Conservation (phyloP, 768 basidiomycete genomes). For the Holtermannia corniformis region DNA sequence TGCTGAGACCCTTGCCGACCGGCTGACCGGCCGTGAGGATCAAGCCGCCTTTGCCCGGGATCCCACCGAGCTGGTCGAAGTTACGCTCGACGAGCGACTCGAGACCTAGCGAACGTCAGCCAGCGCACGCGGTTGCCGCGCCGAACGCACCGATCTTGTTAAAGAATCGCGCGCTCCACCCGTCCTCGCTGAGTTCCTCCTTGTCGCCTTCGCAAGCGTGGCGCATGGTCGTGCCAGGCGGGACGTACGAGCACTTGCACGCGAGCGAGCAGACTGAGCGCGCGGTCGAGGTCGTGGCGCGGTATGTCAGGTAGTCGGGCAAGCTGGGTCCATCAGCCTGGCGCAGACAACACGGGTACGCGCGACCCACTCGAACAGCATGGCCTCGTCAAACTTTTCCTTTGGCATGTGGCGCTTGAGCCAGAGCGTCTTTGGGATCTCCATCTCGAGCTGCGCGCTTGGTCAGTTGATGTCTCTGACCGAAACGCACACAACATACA, state of each 20-base stretch:
- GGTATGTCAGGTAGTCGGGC: constrained; percentile 93
- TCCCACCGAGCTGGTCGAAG: constrained; percentile 66
- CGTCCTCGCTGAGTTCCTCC: constrained; percentile 46
- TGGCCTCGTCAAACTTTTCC: constrained; percentile 50
- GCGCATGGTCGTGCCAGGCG: constrained; percentile 45
- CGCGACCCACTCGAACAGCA: constrained; percentile 43
- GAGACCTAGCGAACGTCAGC: constrained; percentile 20
- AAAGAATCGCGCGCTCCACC: constrained; percentile 88
- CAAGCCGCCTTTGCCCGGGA: constrained; percentile 49
- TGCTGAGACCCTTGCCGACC: constrained; percentile 71
- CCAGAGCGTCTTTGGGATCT: constrained; percentile 95
- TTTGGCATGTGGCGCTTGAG: constrained; percentile 77
- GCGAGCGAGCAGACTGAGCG: constrained; percentile 88
- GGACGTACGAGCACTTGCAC: constrained; percentile 92
- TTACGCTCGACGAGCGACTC: constrained; percentile 47
- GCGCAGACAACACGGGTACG: not conserved
- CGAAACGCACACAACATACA: constrained; percentile 40
- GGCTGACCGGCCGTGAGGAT: constrained; percentile 72
- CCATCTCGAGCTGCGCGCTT: constrained; percentile 76
- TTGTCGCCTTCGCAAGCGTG: constrained; percentile 34
- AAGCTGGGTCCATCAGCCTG: constrained; percentile 61
- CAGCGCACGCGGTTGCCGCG: not conserved
- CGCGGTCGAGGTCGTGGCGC: constrained; percentile 62
- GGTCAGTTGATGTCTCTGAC: not conserved
- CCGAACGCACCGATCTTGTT: constrained; percentile 68